Evolutionary conservation across 768 basidiomycete species (phyloP).

Genomic region (Peribolospora baueri): DNA sequence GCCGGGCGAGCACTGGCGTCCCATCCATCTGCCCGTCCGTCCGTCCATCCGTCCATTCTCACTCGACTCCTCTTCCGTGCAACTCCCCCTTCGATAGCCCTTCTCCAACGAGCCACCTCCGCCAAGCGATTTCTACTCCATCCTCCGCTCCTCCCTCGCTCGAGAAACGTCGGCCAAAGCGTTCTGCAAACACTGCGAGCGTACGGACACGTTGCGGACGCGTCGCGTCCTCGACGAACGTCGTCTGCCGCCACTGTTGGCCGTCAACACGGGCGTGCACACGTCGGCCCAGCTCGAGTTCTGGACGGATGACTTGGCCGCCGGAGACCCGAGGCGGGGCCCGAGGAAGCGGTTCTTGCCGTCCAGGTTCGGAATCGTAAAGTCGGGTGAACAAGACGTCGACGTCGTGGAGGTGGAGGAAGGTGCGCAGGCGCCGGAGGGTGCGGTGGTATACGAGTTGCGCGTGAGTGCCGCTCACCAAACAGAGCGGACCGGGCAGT

Average conservation of each 20-base stretch:
- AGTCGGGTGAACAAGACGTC: neutral
- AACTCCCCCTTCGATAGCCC: conserved; percentile 8
- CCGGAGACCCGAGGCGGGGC: conserved; percentile 10
- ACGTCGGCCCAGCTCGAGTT: conserved; percentile 44
- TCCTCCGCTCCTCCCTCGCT: conserved; percentile 49
- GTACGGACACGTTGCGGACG: conserved; percentile 45
- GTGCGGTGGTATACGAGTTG: conserved; percentile 40
- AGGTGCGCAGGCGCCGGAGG: conserved; percentile 30
- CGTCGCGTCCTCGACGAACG: conserved; percentile 34
- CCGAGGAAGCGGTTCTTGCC: conserved; percentile 30
- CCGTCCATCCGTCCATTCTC: too few relatives aligned
- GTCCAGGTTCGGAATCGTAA: conserved; percentile 19
- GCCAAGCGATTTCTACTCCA: conserved; percentile 33
- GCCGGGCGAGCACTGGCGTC: too few relatives aligned
- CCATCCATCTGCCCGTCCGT: too few relatives aligned
- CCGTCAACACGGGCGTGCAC: conserved; percentile 60
- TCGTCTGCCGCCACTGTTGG: conserved; percentile 51
- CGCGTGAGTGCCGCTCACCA: conserved; percentile 28
- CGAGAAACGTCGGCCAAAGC: conserved; percentile 68
- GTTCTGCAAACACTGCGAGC: conserved; percentile 59
- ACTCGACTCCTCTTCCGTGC: neutral
- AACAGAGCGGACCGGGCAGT: too few relatives aligned
- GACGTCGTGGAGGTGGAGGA: conserved; percentile 28
- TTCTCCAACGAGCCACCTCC: conserved; percentile 18
- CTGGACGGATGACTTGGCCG: conserved; percentile 44